Evolutionary conservation across 2,329 filamentous ascomycete species (phyloP).

Genomic region (Clonostachys solani): DNA sequence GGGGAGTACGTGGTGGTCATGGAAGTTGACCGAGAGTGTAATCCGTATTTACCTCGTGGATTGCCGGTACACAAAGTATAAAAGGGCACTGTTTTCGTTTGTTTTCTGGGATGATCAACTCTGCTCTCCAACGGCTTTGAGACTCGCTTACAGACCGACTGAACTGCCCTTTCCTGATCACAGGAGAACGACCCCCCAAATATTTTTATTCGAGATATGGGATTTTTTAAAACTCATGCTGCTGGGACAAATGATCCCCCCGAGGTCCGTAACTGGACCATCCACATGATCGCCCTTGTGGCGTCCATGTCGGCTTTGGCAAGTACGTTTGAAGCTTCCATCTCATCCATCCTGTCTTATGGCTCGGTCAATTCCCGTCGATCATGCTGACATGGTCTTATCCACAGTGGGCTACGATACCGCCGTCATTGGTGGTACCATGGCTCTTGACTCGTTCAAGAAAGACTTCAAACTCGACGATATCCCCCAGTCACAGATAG

Average conservation of each 20-base stretch:
- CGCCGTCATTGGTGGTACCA: conserved; percentile 31
- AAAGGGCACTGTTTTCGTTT: no score
- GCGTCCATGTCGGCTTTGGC: conserved; percentile 18
- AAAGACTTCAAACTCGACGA: conserved; percentile 24
- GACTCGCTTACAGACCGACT: no score
- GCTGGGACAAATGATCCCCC: conserved; percentile 22
- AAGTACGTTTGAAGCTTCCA: conserved; percentile 7
- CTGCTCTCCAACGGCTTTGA: no score
- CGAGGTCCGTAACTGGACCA: conserved; percentile 18
- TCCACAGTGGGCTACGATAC: conserved; percentile 27
- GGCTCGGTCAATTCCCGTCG: background rate
- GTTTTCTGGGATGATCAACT: no score
- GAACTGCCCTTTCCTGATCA: no score
- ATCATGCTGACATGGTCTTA: background rate
- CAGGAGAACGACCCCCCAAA: no score
- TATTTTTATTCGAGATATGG: background rate
- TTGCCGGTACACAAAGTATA: no score
- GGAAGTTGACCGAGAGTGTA: no score
- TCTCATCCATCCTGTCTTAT: background rate
- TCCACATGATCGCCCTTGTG: conserved; percentile 15
- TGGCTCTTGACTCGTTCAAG: conserved; percentile 28
- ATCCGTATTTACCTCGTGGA: no score
- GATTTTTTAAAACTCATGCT: conserved; percentile 19
- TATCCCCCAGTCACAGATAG: conserved; percentile 13
- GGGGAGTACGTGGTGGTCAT: no score